Percentiles rank a stretch among this genome's conserved stretches.
Evolutionary conservation across 192 early-diverging fungal species (phyloP).

Genomic region (Fimicolochytrium jonesii): DNA sequence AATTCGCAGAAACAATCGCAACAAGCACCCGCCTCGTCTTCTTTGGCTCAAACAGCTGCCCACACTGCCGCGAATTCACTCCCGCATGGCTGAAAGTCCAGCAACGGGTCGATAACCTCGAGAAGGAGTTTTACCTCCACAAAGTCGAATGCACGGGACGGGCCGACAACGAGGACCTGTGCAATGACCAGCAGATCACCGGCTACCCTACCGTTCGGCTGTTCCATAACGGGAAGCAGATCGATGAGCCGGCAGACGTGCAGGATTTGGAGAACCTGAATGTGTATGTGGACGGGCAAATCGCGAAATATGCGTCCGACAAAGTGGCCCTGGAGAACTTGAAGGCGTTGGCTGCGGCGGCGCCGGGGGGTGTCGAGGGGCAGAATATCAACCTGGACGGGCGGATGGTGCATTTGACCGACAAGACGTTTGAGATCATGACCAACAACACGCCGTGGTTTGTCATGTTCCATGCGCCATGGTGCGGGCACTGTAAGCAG

Average conservation of each 20-base stretch:
- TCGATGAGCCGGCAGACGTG: background rate
- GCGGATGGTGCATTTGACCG: constrained; percentile 10
- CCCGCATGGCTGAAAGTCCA: constrained; percentile 25
- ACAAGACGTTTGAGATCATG: constrained; percentile 17
- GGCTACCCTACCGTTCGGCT: constrained; percentile 59
- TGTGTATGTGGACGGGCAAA: constrained; percentile 19
- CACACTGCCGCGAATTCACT: constrained; percentile 18
- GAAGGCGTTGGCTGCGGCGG: background rate
- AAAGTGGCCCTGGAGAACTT: background rate
- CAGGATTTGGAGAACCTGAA: background rate
- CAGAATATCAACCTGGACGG: constrained; percentile 18
- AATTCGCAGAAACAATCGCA: constrained; percentile 6
- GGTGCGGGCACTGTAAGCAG: constrained; percentile 83
- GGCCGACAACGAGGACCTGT: constrained; percentile 46
- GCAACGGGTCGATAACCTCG: constrained; percentile 20
- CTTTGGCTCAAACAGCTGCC: constrained; percentile 31
- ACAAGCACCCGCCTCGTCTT: constrained; percentile 25
- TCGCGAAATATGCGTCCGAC: too few relatives aligned
- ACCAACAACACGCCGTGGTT: constrained; percentile 73
- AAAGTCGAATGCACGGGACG: constrained; percentile 65
- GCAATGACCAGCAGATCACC: constrained; percentile 51
- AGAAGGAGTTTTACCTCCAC: constrained; percentile 55
- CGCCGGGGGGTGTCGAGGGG: background rate
- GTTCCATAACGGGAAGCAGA: constrained; percentile 20
- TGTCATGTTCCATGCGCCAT: constrained; percentile 81